These are phyloP conservation scores for Mycena rebaudengoi DNA, from an alignment of 768 basidiomycete species.

Conservation along the genomic window DNA sequence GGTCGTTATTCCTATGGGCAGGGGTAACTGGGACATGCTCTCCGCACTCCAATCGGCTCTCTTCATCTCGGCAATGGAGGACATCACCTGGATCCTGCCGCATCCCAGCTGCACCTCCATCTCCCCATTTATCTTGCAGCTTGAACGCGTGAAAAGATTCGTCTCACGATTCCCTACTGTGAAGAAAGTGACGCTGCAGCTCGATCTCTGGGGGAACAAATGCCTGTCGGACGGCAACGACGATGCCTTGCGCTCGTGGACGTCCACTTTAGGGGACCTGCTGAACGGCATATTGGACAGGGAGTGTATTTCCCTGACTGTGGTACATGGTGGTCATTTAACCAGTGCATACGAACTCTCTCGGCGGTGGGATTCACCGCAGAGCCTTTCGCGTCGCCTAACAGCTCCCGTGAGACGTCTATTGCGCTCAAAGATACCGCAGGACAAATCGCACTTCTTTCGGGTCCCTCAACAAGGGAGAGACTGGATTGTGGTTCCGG, in stretches of 20 bases:
- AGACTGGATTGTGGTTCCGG: neutral
- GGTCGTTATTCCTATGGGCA: neutral
- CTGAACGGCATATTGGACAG: neutral
- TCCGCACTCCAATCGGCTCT: neutral
- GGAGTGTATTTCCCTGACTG: neutral
- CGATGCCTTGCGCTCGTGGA: neutral
- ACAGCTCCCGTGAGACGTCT: too few species aligned
- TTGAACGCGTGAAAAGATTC: neutral
- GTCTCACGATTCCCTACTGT: constrained; percentile 2
- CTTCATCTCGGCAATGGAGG: neutral
- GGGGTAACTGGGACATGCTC: neutral
- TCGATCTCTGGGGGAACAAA: neutral
- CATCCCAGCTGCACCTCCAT: neutral
- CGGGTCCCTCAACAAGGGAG: too few species aligned
- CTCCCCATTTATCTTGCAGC: neutral
- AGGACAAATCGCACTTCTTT: too few species aligned
- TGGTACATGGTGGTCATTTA: neutral
- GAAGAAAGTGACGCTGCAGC: neutral
- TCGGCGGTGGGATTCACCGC: too few species aligned
- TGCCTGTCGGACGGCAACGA: neutral
- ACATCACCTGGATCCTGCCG: neutral
- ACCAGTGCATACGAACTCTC: neutral
- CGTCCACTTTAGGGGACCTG: neutral
- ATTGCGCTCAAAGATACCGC: too few species aligned
- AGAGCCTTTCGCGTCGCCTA: too few species aligned